These are phyloP conservation scores for Suhomyces canberraensis DNA, from an alignment of 805 yeast genomes.

Conservation along the genomic window DNA sequence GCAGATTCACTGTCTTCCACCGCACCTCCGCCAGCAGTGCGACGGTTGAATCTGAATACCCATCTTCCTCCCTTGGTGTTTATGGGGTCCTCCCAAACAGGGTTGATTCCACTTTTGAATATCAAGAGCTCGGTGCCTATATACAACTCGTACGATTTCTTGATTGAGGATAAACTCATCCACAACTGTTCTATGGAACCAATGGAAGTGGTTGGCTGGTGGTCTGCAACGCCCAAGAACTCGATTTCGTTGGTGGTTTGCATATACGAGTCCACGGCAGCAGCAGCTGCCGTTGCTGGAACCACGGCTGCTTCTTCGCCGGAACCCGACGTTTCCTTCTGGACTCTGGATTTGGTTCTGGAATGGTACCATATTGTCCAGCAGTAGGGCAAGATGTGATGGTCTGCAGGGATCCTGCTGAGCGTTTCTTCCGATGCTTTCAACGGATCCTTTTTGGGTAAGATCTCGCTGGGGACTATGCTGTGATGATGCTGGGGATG, in stretches of 20 bases:
- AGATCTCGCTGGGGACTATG: slow-evolving; percentile 12
- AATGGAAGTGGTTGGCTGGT: slow-evolving; percentile 22
- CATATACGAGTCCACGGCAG: slow-evolving; percentile 42
- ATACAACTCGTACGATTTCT: slow-evolving; percentile 36
- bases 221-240: slow-evolving; percentile 20
- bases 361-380: slow-evolving; percentile 52
- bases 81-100: slow-evolving; percentile 66
- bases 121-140: slow-evolving; percentile 53
- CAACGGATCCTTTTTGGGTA: slow-evolving; percentile 36
- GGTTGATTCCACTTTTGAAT: slow-evolving; percentile 58
- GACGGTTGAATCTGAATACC: slow-evolving; percentile 50
- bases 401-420: slow-evolving; percentile 21
- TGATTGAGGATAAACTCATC: slow-evolving; percentile 40
- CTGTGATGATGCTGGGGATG: slow-evolving; percentile 10
- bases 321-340: slow-evolving; percentile 13
- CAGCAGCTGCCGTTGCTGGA: slow-evolving; percentile 11
- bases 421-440: slow-evolving; percentile 33
- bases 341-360: slow-evolving; percentile 23
- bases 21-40: slow-evolving; percentile 9
- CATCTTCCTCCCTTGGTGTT: slow-evolving; percentile 62
- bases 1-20: slow-evolving; percentile 17
- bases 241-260: slow-evolving; percentile 44
- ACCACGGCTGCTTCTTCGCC: slow-evolving; percentile 12
- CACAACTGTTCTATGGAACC: slow-evolving; percentile 55
- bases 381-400: slow-evolving; percentile 44